These are phyloP conservation scores for Tetradesmus lagerheimii DNA, from an alignment of 139 green algal species.

Conservation along the genomic window DNA sequence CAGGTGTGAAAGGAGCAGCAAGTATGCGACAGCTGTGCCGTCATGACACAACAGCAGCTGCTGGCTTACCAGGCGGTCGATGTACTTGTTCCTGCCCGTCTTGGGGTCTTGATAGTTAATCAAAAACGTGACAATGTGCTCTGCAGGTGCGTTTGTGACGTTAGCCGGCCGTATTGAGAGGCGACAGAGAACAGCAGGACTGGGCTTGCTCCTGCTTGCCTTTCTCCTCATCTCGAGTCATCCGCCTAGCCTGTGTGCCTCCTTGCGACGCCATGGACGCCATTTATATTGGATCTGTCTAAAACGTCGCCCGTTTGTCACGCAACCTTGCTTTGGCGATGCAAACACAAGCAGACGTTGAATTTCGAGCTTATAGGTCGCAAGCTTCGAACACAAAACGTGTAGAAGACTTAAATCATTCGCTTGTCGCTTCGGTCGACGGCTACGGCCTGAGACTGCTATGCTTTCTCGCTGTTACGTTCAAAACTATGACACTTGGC, in stretches of 20 bases:
- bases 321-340: not conserved
- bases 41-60: too few relatives aligned
- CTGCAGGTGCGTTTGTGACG: not conserved
- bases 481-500: not conserved
- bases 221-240: slow-evolving; percentile 34
- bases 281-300: not conserved
- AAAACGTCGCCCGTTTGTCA: not conserved
- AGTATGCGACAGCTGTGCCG: not conserved
- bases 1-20: not conserved
- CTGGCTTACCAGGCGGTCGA: slow-evolving; percentile 43
- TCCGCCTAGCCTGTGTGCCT: slow-evolving; percentile 15
- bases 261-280: slow-evolving; percentile 5
- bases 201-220: not conserved
- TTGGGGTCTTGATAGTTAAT: slow-evolving; percentile 36
- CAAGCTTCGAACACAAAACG: not conserved
- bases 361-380: not conserved
- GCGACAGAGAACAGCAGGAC: not conserved
- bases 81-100: slow-evolving; percentile 45
- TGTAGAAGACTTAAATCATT: too few relatives aligned
- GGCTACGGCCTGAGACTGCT: not conserved
- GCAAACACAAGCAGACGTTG: not conserved
- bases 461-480: not conserved
- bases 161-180: not conserved
- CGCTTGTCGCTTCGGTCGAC: too few relatives aligned
- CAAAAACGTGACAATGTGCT: slow-evolving; percentile 28